These are phyloP conservation scores for Rhodomyrtus tomentosa DNA, from an alignment of 345 rosid species.

Conservation along the genomic window DNA sequence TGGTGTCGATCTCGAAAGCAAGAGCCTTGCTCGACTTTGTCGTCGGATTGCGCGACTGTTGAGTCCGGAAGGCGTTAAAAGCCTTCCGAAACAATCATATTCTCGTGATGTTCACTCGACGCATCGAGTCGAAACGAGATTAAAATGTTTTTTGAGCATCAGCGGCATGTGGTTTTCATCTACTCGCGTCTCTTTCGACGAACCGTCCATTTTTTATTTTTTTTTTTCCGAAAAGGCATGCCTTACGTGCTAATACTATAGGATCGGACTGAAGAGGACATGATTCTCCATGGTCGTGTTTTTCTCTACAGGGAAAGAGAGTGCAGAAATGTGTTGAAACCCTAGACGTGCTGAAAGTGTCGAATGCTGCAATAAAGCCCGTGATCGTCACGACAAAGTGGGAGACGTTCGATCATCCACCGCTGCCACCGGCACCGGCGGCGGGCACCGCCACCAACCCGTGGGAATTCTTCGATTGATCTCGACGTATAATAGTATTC, in stretches of 20 bases:
- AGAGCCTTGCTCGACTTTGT: too few relatives aligned
- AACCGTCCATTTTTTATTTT: background rate
- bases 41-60: background rate
- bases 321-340: slow-evolving; percentile 41
- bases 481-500: background rate
- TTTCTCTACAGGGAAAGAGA: slow-evolving; percentile 20
- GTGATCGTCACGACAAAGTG: slow-evolving; percentile 22
- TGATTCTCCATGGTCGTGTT: background rate
- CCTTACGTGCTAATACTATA: background rate
- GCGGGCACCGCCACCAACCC: background rate
- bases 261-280: background rate
- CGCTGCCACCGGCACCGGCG: background rate
- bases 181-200: background rate
- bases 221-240: background rate
- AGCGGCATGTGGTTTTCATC: background rate
- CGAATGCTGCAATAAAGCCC: slow-evolving; percentile 23
- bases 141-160: background rate
- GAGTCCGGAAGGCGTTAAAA: background rate
- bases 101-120: background rate
- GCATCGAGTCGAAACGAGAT: too few relatives aligned
- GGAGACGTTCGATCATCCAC: slow-evolving; percentile 34
- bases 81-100: background rate
- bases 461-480: slow-evolving; percentile 37
- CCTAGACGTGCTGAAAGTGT: slow-evolving; percentile 20
- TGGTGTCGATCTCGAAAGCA: too few relatives aligned